phyloP scores from a whole-genome alignment of 148 eudicot species.

The Euryodendron excelsum region DNA sequence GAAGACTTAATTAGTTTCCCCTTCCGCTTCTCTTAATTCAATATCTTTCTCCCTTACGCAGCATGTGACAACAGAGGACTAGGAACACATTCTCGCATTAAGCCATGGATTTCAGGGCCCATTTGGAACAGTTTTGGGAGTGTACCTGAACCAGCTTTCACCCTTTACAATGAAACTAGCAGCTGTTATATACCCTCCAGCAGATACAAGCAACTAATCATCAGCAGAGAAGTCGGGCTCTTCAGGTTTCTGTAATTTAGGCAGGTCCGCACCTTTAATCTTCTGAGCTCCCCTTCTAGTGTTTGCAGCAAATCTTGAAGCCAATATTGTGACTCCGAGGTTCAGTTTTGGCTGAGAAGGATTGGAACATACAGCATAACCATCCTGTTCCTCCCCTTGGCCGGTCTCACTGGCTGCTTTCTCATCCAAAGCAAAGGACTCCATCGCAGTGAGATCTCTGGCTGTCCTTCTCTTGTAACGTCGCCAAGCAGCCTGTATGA shows the following conservation, averaged over 20 bases:
- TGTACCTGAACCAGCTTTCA: too few species aligned
- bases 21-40: too few species aligned
- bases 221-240: conserved; percentile 77
- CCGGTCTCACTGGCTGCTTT: conserved; percentile 22
- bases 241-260: conserved; percentile 70
- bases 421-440: conserved; percentile 41
- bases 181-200: too few species aligned
- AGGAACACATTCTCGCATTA: too few species aligned
- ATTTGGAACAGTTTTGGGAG: too few species aligned
- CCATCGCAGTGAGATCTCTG: conserved; percentile 41
- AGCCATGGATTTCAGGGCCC: too few species aligned
- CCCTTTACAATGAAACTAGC: too few species aligned
- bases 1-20: not conserved
- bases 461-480: not conserved
- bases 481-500: not conserved
- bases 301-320: conserved; percentile 68
- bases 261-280: conserved; percentile 42
- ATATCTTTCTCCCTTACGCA: too few species aligned
- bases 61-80: too few species aligned
- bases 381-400: conserved; percentile 20
- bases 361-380: not conserved
- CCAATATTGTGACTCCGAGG: conserved; percentile 63
- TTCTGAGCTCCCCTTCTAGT: conserved; percentile 67
- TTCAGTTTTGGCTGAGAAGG: conserved; percentile 46
- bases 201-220: conserved; percentile 24